Conservation (phyloP, 805 yeast genomes). For the Metschnikowia shivogae region DNA sequence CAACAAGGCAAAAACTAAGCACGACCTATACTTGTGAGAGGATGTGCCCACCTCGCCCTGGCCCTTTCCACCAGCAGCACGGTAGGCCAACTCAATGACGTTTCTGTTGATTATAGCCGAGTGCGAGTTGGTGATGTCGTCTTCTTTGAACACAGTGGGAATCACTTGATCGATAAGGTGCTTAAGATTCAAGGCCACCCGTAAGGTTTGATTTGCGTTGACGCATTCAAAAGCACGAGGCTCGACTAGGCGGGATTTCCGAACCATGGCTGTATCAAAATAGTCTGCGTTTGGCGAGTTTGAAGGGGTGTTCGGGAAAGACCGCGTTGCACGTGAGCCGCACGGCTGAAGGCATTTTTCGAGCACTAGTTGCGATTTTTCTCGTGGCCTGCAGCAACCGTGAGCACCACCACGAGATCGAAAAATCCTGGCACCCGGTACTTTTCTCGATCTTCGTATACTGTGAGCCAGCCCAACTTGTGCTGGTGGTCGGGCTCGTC, state of each 20-base stretch:
- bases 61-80: slow-evolving; percentile 80
- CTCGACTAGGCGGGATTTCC: neutral
- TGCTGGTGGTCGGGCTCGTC: slow-evolving; percentile 54
- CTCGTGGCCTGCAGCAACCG: slow-evolving; percentile 49
- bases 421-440: slow-evolving; percentile 42
- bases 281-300: neutral
- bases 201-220: slow-evolving; percentile 60
- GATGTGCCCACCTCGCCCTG: slow-evolving; percentile 51
- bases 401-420: slow-evolving; percentile 51
- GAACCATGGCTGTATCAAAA: too few relatives aligned
- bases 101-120: slow-evolving; percentile 56
- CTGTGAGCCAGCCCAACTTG: slow-evolving; percentile 63
- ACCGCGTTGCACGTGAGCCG: neutral
- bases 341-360: neutral
- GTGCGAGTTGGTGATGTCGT: slow-evolving; percentile 49
- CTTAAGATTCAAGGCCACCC: slow-evolving; percentile 72
- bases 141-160: slow-evolving; percentile 56
- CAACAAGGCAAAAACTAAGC: slow-evolving; percentile 64
- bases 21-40: slow-evolving; percentile 60
- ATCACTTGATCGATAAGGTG: slow-evolving; percentile 65
- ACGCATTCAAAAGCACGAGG: slow-evolving; percentile 34
- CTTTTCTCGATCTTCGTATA: slow-evolving; percentile 43
- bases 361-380: neutral
- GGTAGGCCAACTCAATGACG: slow-evolving; percentile 56
- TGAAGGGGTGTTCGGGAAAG: neutral